Evolutionary conservation across 2,329 filamentous ascomycete species (phyloP), one percentile per base, ranked within the genome.

Genomic region (Cadophora gregata): DNA sequence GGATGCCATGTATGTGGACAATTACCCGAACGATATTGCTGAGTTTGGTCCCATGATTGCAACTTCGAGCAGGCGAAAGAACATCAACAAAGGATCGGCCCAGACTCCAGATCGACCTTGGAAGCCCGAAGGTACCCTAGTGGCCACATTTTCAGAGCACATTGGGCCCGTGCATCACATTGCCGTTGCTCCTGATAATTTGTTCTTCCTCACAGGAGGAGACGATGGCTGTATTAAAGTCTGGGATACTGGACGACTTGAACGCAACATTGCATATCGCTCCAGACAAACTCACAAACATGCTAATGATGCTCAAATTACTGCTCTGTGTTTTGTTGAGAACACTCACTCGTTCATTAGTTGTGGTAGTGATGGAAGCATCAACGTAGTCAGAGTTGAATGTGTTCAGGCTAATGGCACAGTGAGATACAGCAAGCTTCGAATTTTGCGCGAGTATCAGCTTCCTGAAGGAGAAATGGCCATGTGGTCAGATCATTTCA

Each of bases 291-390:
- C 92, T 0, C 91, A 97, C 79, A 89, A 85, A 65, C 92, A 97
- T 73, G 86, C 85, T 0, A 80, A 86, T 0, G 90, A 89, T 1
- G 86, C 89, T 0, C 90, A 88, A 67, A 91, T 98, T 2, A 89
- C 93, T 33, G 90, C 92, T 16, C 79, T 99, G 25, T 94, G 93
- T 72, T 98, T 99, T 76, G 88, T 99, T 47, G 94, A 98, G 75
- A 92, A 93, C 71, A 97, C 94, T 0, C 93, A 98, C 77, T 94
- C 92, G 25, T 98, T 99, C 76, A 85, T 97, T 68, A 97, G 92
- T 75, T 96, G 93, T 62, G 94, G 92, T 5, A 93, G 87, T 56
- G 94, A 99, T 77, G 96, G 96, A 25, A 95, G 90, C 73, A 89
- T 99, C 10, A 91, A 97, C 75, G 92, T 96, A 1, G 91, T 97